Base-by-base conservation (phyloP, 805 yeast genomes). In the Yueomyces sinensis region DNA sequence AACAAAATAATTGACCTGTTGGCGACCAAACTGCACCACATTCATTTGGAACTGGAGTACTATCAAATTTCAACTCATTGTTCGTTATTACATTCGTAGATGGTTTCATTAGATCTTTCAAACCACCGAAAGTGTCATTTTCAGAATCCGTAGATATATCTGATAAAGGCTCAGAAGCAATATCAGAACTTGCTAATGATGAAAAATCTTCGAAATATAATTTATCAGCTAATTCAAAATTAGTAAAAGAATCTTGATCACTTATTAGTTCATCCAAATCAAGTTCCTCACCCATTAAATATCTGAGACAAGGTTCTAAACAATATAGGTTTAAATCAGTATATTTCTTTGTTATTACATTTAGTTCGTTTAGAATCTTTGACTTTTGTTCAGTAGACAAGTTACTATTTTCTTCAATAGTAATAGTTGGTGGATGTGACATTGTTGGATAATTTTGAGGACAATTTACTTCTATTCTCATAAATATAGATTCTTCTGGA, bases 11-110 rank as follows among this genome's bases (percentile, higher is more conserved):
- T 38, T 73, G 73, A 0, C 95, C 95, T 3, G 72, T 68, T 11
- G 74, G 68, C 0, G 93, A 67, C 95, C 95, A 87, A 1, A 73
- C 63, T 0, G 94, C 95, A 9, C 95, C 95, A 61, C 95, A 87
- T 9, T 86, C 91, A 49, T 82, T 86, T 0, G 96, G 95, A 13
- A 87, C 68, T 0, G 96, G 96, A 0, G 94, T 82, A 29, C 83
- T 76, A 49, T 83, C 94, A 47, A 75, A 70, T 4, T 64, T 47
- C 1, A 46, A 36, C 28, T 45, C 43, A 5, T n/a, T 25, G 11
- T 22, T 22, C 24, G 24, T 22, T 7, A 22, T 7, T 22, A 11
- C 9, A 22, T 22, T 22, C 9, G 9, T 22, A 7, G 7, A 11
- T 22, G 7, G 40, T 14, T 37, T 39, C 11, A 35, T 33, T 4